phyloP scores from a whole-genome alignment of 1,139 yeast species.

The Debaryomyces singareniensis region DNA sequence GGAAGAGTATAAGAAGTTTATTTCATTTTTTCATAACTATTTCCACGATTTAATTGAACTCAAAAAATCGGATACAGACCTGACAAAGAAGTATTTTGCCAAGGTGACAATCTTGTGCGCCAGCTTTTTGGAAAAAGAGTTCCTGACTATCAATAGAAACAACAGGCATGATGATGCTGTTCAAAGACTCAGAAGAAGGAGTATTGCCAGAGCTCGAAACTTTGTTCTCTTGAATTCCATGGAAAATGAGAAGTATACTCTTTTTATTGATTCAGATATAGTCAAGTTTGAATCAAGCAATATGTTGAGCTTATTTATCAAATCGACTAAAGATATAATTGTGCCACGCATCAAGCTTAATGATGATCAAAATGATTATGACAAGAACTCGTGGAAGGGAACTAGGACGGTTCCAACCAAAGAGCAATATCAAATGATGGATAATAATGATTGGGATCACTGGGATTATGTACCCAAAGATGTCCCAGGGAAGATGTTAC shows the following conservation, averaged over 20 bases:
- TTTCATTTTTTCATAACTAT: slow-evolving; percentile 11
- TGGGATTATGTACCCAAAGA: slow-evolving; percentile 36
- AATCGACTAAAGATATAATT: slow-evolving; percentile 30
- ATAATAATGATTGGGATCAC: slow-evolving; percentile 24
- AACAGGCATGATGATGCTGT: slow-evolving; percentile 24
- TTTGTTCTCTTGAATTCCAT: slow-evolving; percentile 24
- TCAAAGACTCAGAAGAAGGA: slow-evolving; percentile 27
- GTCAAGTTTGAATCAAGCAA: slow-evolving; percentile 19
- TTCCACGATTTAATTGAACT: slow-evolving; percentile 5
- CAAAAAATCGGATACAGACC: not conserved
- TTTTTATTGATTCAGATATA: slow-evolving; percentile 44
- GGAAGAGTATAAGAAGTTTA: slow-evolving; percentile 18
- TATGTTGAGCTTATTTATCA: slow-evolving; percentile 25
- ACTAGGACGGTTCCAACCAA: slow-evolving; percentile 28
- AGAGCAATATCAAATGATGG: slow-evolving; percentile 26
- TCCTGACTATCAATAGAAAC: slow-evolving; percentile 13
- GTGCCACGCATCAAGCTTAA: slow-evolving; percentile 31
- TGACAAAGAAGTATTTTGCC: slow-evolving; percentile 8
- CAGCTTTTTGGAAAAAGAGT: slow-evolving; percentile 24
- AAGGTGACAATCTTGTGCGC: slow-evolving; percentile 24
- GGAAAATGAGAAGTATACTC: slow-evolving; percentile 25
- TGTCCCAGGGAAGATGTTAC: slow-evolving; percentile 21
- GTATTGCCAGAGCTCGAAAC: slow-evolving; percentile 30
- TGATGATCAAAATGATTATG: slow-evolving; percentile 27
- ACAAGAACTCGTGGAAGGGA: slow-evolving; percentile 45